Evolutionary conservation across 116 monocot species (phyloP).

Genomic region (Iris pallida): DNA sequence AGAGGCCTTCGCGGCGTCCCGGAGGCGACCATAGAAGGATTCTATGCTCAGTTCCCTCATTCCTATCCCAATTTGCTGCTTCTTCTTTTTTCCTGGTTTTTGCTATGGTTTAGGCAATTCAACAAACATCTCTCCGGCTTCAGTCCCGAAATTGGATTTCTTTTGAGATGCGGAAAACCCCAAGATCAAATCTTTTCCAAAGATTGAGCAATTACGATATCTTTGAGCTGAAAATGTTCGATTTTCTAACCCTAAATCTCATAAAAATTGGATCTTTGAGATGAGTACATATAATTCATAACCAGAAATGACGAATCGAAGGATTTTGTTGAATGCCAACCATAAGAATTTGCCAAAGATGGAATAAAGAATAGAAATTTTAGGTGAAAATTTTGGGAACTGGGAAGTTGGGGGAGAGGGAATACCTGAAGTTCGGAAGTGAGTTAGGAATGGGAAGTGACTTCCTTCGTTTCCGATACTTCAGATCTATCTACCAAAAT

Average conservation of each 20-base stretch:
- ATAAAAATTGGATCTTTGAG: background rate
- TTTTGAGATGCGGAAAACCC: background rate
- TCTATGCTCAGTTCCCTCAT: background rate
- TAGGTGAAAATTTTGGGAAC: background rate
- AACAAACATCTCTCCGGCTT: background rate
- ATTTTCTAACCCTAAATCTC: no score
- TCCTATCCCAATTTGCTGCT: background rate
- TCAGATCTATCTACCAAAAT: no score
- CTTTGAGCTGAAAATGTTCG: no score
- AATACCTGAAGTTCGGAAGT: background rate
- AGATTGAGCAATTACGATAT: no score
- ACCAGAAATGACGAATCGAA: background rate
- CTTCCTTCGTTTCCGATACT: no score
- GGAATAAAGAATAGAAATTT: background rate
- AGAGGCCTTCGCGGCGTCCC: background rate
- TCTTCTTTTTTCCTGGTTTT: background rate
- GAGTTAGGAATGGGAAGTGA: no score
- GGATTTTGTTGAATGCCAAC: background rate
- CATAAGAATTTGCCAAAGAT: background rate
- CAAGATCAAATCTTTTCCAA: no score
- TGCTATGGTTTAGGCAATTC: background rate
- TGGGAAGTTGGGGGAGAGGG: background rate
- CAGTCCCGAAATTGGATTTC: background rate
- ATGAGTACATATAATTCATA: background rate
- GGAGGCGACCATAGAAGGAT: background rate